Evolutionary conservation across 1,139 yeast species (phyloP), one percentile per base, ranked within the genome.

Genomic region (Yamadazyma blattariae): DNA sequence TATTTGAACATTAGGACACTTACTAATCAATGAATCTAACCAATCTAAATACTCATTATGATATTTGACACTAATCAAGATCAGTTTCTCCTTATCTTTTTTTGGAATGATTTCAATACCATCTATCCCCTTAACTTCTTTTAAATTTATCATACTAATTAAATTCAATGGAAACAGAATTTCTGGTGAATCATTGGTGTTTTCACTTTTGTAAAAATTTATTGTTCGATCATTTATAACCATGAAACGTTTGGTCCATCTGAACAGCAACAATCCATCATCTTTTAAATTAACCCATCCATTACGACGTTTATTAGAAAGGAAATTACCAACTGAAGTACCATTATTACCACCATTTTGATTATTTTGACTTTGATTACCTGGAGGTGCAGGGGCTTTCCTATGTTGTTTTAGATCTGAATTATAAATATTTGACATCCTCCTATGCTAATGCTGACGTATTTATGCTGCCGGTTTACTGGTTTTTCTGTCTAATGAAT

Each of bases 211-310:
- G 62, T 82, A 84, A 46, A 92, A 77, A 42, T 82, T 84, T 41
- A 92, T 65, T 27, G 82, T 77, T 37, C 82, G 74, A 46, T 89
- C 96, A 48, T 78, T 78, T 35, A 92, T 67, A 10, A 86, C 82
- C 65, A 90, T 68, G 56, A 71, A 90, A 48, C 95, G 76, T 55
- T 89, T 89, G 41, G 90, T 89, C 97, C 97, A 92, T 48, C 95
- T 69, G 57, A 90, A 88, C 11, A 89, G 78, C 51, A 71, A 70
- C 25, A 86, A 60, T 16, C 96, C 96, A 50, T 90, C 97, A 50
- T 90, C 97, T 57, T 88, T 89, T 37, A 88, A 81, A 37, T 87
- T 86, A 18, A 87, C 90, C 95, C 96, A 90, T 0, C 97, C 97
- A 16, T 64, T 48, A 37, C 64, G 67, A 23, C 70, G 52, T 38